Conservation (phyloP, 2,329 filamentous ascomycete species). For the Trichoderma breve region DNA sequence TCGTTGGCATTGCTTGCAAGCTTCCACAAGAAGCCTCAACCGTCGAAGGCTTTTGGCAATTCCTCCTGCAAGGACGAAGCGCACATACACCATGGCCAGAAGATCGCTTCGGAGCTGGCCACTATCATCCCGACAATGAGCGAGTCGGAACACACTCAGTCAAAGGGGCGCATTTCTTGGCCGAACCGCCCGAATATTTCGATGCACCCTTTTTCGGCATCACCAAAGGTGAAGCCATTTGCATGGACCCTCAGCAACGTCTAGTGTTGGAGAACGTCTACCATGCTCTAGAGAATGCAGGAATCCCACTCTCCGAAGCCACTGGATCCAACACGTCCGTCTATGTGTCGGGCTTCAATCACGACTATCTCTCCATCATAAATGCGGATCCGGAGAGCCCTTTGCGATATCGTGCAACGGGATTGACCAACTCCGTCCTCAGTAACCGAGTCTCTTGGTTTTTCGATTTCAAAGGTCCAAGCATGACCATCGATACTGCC, state of each 20-base stretch:
- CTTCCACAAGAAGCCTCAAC: background rate
- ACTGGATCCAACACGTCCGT: slow-evolving; percentile 2
- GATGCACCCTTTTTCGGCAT: slow-evolving; percentile 16
- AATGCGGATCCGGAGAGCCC: slow-evolving; percentile 28
- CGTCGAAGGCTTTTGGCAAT: background rate
- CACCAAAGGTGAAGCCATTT: background rate
- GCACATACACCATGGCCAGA: slow-evolving; percentile 8
- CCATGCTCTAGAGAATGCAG: slow-evolving; percentile 14
- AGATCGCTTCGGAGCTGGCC: background rate
- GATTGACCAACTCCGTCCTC: slow-evolving; percentile 41
- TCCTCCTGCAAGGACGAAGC: background rate
- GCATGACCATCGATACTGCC: slow-evolving; percentile 50
- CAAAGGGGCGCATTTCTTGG: slow-evolving; percentile 12
- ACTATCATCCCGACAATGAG: slow-evolving; percentile 9
- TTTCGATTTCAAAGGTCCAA: slow-evolving; percentile 47
- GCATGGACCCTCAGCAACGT: slow-evolving; percentile 14
- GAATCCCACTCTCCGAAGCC: background rate
- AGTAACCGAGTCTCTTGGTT: slow-evolving; percentile 49
- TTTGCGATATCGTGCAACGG: slow-evolving; percentile 43
- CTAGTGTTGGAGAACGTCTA: slow-evolving; percentile 15
- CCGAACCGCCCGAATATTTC: background rate
- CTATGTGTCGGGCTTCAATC: slow-evolving; percentile 13
- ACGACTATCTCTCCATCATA: slow-evolving; percentile 7
- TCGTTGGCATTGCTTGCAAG: background rate
- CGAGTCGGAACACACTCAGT: slow-evolving; percentile 6